These are phyloP conservation scores for Pseudonitzschia multiseries DNA, from an alignment of 108 stramenopile genomes.

Conservation along the genomic window DNA sequence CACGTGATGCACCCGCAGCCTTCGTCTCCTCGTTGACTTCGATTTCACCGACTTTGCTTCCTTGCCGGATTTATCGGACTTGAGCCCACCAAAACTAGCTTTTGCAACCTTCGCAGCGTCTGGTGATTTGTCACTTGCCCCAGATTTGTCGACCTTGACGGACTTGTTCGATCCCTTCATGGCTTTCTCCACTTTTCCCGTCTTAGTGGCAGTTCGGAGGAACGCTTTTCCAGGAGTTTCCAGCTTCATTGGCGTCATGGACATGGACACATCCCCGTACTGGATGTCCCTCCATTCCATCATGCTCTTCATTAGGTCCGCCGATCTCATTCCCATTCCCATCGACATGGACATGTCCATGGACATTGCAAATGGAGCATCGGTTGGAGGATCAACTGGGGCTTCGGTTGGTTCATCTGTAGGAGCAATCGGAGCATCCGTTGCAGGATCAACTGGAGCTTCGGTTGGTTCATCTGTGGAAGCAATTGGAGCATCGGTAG, in stretches of 20 bases:
- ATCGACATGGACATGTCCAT: neutral
- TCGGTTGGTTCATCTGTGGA: conserved; percentile 1
- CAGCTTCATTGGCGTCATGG: too few relatives aligned
- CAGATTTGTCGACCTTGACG: too few relatives aligned
- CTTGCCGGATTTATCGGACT: neutral
- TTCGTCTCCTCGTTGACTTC: neutral
- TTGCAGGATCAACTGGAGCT: conserved; percentile 6
- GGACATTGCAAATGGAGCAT: neutral
- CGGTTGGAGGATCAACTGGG: conserved; percentile 6
- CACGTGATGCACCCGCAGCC: neutral
- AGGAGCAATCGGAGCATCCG: neutral
- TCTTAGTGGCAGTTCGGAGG: neutral
- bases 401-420: conserved; percentile 16
- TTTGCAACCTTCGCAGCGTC: neutral
- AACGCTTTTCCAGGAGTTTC: too few relatives aligned
- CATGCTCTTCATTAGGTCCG: too few relatives aligned
- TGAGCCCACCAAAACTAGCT: too few relatives aligned
- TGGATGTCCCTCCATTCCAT: too few relatives aligned
- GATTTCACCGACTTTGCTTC: neutral
- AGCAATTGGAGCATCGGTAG: neutral
- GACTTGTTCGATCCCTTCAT: too few relatives aligned
- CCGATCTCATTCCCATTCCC: neutral
- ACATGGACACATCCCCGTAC: too few relatives aligned
- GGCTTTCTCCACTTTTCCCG: neutral
- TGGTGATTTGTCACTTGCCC: neutral